Percentiles rank a stretch among this genome's conserved stretches.
Evolutionary conservation across 2,329 filamentous ascomycete genomes (phyloP).

Genomic region (Juglanconis juglandina): DNA sequence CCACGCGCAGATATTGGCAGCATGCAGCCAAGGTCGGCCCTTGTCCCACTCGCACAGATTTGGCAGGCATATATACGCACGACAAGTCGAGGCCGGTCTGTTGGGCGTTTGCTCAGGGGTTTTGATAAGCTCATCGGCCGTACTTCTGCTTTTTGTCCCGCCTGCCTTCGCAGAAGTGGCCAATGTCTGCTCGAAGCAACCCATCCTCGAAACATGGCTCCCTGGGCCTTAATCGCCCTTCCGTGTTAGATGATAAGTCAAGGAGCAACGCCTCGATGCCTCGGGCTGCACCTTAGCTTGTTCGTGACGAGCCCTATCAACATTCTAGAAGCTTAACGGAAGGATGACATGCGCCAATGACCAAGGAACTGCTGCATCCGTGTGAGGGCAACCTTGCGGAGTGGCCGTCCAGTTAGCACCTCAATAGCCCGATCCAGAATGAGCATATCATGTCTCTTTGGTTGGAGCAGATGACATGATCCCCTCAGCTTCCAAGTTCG

Average conservation of each 20-base stretch:
- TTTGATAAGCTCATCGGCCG: neutral
- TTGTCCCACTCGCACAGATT: neutral
- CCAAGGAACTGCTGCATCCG: too few species aligned
- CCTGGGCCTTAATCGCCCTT: neutral
- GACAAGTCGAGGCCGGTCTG: neutral
- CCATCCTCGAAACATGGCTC: neutral
- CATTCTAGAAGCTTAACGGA: neutral
- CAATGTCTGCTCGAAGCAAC: neutral
- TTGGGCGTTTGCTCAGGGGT: neutral
- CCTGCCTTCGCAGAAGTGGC: neutral
- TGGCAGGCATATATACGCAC: neutral
- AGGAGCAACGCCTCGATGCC: too few species aligned
- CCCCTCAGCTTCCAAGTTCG: too few species aligned
- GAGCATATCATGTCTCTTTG: too few species aligned
- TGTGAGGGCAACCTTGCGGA: too few species aligned
- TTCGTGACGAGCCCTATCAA: neutral
- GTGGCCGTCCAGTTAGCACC: too few species aligned
- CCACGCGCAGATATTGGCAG: conserved; percentile 2
- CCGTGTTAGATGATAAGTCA: neutral
- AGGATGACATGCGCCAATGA: neutral
- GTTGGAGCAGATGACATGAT: too few species aligned
- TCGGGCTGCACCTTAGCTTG: neutral
- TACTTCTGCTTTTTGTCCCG: neutral
- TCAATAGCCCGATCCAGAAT: too few species aligned
- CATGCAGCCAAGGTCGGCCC: neutral